Evolutionary conservation across 108 stramenopile genomes (phyloP).

Genomic region (Asterionellopsis glacialis): DNA sequence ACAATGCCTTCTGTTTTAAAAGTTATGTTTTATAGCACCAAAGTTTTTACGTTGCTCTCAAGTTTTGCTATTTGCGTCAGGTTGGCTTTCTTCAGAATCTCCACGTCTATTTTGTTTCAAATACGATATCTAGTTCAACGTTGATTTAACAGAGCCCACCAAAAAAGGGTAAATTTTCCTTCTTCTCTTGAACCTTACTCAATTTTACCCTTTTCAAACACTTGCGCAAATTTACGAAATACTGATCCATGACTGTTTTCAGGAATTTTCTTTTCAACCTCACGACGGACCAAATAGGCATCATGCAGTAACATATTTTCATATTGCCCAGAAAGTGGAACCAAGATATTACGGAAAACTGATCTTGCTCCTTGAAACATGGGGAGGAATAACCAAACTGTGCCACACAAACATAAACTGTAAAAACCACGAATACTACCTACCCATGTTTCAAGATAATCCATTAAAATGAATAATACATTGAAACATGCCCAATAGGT

Average conservation of each 20-base stretch:
- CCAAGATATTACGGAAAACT: conserved; percentile 41
- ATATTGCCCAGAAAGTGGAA: conserved; percentile 37
- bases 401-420: conserved; percentile 27
- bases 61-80: too few species aligned
- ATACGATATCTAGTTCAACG: too few species aligned
- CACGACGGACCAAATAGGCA: conserved; percentile 6
- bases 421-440: conserved; percentile 49
- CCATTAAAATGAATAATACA: conserved; percentile 37
- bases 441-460: conserved; percentile 40
- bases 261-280: conserved; percentile 3
- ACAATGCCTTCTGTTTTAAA: too few species aligned
- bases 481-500: conserved; percentile 49
- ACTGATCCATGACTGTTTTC: background rate
- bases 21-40: too few species aligned
- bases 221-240: background rate
- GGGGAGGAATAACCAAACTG: conserved; percentile 37
- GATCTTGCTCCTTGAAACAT: conserved; percentile 37
- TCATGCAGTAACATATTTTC: conserved; percentile 45
- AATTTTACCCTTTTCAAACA: background rate
- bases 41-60: too few species aligned
- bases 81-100: too few species aligned
- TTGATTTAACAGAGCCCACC: too few species aligned
- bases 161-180: too few species aligned
- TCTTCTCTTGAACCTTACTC: too few species aligned
- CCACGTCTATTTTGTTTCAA: too few species aligned